Base-by-base conservation (phyloP, 805 yeast genomes). In the Nakazawaea ernobii region DNA sequence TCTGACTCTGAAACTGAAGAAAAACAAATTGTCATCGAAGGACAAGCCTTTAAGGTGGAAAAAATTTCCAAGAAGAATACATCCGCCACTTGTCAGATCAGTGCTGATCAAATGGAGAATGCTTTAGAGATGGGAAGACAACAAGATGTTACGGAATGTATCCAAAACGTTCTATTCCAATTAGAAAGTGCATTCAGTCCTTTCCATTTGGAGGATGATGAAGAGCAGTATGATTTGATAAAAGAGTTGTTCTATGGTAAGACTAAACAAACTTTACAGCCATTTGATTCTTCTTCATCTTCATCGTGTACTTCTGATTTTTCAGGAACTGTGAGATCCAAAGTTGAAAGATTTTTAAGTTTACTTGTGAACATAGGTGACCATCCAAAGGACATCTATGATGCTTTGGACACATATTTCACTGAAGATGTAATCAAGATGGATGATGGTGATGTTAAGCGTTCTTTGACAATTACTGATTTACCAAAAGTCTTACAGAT, bases 71-170 rank as follows among this genome's bases (percentile, higher is more conserved):
- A 43, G 36, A 49, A 45, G 37, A 49, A 32, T 17, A 30, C 40
- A 2, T 30, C 50, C 10, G 48, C 49, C 13, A 37, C 43, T 37
- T 46, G 49, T 28, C 42, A 42, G 35, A 77, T 77, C 11, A 69
- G 74, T 50, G 66, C 79, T 4, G 86, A 82, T 52, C 89, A 84
- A 57, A 75, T 85, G 65, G 90, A 80, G 49, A 77, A 82, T 56
- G 82, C 94, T 0, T 70, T 84, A 45, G 91, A 87, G 59, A 71
- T 83, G 58, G 96, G 97, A 2, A 73, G 95, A 53, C 99, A 94
- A 61, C 99, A 94, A 62, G 99, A 94, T 69, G 98, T 94, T 15
- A 90, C 97, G 0, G 99, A 94, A 61, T 92, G 98, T 63, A 90
- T 92, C 58, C 95, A 91, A 47, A 94, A 94, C 62, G 97, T 94